Evolutionary conservation across 148 eudicot species (phyloP).

Genomic region (Amaranthus cruentus): DNA sequence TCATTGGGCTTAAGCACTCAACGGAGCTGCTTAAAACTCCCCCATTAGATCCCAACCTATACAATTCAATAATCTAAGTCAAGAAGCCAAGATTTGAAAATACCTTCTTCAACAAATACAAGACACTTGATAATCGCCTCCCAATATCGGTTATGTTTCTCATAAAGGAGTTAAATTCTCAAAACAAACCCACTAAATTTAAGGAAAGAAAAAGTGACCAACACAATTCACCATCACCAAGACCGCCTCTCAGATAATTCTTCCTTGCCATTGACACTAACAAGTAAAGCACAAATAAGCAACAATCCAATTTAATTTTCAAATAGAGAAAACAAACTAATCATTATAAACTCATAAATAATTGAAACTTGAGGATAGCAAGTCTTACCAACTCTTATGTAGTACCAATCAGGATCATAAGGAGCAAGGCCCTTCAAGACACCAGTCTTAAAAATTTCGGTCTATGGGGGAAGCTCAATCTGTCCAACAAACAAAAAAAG

Average conservation of each 20-base stretch:
- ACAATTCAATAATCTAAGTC: neutral
- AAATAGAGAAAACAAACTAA: too few species aligned
- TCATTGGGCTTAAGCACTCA: constrained; percentile 49
- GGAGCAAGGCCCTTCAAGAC: constrained; percentile 61
- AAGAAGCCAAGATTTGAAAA: too few species aligned
- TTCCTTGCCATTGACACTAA: constrained; percentile 88
- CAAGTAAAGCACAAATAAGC: neutral
- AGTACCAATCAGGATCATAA: constrained; percentile 63
- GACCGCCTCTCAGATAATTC: constrained; percentile 73
- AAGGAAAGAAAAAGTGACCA: too few species aligned
- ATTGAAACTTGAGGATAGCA: too few species aligned
- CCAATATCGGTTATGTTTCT: too few species aligned
- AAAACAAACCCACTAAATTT: too few species aligned
- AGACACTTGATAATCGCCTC: too few species aligned
- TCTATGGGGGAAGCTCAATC: constrained; percentile 70
- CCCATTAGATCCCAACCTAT: constrained; percentile 54
- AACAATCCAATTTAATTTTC: neutral
- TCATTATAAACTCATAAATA: too few species aligned
- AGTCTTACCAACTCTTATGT: constrained; percentile 51
- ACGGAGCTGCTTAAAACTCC: constrained; percentile 46
- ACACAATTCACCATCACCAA: constrained; percentile 56
- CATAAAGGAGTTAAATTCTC: too few species aligned
- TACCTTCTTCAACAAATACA: too few species aligned
- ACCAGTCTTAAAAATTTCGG: constrained; percentile 63
- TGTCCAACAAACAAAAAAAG: constrained; percentile 2